A percentile compares a stretch with the other conserved stretches of the same genome.
Conservation (phyloP, 176 grass and related monocot genomes). For the Hordeum marinum region DNA sequence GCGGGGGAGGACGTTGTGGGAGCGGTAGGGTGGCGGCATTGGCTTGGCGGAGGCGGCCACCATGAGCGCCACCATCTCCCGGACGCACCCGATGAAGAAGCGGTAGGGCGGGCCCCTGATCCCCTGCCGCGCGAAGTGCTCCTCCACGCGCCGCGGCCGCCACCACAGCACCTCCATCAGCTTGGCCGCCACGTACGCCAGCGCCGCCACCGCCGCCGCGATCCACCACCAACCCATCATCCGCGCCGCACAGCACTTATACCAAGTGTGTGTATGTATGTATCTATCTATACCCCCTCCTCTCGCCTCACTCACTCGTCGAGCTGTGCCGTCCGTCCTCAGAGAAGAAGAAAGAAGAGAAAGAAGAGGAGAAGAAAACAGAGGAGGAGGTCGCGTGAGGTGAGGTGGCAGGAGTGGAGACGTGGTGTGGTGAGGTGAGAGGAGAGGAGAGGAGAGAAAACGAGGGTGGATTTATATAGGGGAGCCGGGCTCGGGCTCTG, state of each 20-base stretch:
- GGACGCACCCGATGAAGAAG: conserved; percentile 85
- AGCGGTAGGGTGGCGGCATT: conserved; percentile 67
- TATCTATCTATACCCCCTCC: background rate
- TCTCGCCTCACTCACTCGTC: background rate
- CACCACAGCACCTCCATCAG: conserved; percentile 86
- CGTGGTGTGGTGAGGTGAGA: conserved; percentile 38
- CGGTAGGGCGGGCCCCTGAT: conserved; percentile 87
- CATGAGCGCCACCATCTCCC: conserved; percentile 88
- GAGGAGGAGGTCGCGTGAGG: conserved; percentile 7
- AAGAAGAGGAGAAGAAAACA: background rate
- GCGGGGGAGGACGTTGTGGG: conserved; percentile 85
- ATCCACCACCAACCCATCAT: conserved; percentile 41
- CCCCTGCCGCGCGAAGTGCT: conserved; percentile 79
- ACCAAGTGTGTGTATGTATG: background rate
- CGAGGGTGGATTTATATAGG: conserved; percentile 43
- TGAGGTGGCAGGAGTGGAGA: conserved; percentile 14
- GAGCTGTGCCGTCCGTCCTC: background rate
- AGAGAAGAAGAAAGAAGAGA: background rate
- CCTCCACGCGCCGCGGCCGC: conserved; percentile 83
- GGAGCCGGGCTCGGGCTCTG: background rate
- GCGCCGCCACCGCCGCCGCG: background rate
- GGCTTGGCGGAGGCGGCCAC: conserved; percentile 84
- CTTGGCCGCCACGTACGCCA: conserved; percentile 43
- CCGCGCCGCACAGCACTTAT: background rate
- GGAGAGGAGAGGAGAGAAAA: conserved; percentile 19